These are phyloP conservation scores for Barnettozyma wickerhamii DNA, from an alignment of 805 yeast species.

Conservation along the genomic window DNA sequence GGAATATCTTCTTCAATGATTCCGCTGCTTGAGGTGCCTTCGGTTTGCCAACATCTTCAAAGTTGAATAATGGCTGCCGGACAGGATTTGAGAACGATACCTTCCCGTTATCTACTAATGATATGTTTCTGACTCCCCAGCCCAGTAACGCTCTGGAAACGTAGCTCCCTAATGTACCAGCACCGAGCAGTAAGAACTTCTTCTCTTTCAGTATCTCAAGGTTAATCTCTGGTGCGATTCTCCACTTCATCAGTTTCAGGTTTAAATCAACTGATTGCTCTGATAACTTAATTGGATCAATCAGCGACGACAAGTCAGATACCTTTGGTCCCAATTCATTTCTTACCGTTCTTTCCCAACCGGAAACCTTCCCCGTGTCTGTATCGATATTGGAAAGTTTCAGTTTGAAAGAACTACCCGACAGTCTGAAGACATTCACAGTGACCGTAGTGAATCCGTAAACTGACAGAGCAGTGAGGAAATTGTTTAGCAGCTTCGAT, in stretches of 20 bases:
- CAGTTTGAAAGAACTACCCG: constrained; percentile 29
- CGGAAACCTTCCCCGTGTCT: constrained; percentile 43
- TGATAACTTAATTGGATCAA: constrained; percentile 78
- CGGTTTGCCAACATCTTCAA: constrained; percentile 71
- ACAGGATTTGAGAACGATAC: constrained; percentile 95
- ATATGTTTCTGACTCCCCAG: constrained; percentile 88
- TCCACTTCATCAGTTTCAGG: constrained; percentile 93
- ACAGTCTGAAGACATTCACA: constrained; percentile 37
- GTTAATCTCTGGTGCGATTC: constrained; percentile 79
- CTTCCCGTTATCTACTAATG: constrained; percentile 85
- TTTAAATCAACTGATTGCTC: constrained; percentile 92
- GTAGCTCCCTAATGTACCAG: constrained; percentile 95
- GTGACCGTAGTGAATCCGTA: constrained; percentile 32
- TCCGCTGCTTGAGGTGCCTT: constrained; percentile 80
- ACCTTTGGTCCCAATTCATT: constrained; percentile 78
- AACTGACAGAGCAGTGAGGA: constrained; percentile 41
- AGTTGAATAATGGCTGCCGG: constrained; percentile 81
- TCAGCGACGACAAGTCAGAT: constrained; percentile 75
- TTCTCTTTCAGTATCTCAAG: constrained; percentile 57
- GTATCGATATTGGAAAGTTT: constrained; percentile 15
- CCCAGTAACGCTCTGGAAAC: constrained; percentile 83
- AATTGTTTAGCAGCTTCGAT: constrained; percentile 55
- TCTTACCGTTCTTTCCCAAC: constrained; percentile 84
- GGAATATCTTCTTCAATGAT: constrained; percentile 69
- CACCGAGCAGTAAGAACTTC: constrained; percentile 78